These are phyloP conservation scores for Inonotus obliquus DNA, from an alignment of 1,284 basidiomycete species.

Conservation along the genomic window DNA sequence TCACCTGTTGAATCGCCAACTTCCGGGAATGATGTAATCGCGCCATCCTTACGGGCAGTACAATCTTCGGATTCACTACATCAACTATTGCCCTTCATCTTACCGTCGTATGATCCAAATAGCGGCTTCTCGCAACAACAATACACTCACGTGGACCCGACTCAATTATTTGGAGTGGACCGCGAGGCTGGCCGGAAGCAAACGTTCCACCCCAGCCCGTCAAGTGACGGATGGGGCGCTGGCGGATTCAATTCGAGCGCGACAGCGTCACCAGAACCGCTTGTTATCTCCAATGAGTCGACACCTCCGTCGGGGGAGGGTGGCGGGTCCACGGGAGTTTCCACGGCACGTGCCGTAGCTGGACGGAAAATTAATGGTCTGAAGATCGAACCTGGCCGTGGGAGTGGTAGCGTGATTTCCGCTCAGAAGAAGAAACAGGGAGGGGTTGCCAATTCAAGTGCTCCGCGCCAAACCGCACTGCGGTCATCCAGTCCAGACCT, in stretches of 20 bases:
- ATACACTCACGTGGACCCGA: conserved; percentile 85
- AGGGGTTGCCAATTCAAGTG: conserved; percentile 13
- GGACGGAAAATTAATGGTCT: conserved; percentile 52
- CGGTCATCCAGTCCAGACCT: conserved; percentile 54
- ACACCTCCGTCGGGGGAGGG: conserved; percentile 53
- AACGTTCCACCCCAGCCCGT: conserved; percentile 68
- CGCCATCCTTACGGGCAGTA: conserved; percentile 44
- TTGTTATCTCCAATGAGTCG: conserved; percentile 58
- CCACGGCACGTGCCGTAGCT: conserved; percentile 9
- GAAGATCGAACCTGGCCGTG: conserved; percentile 36
- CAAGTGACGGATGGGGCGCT: conserved; percentile 69
- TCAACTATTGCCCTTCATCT: conserved; percentile 43
- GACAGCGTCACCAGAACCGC: conserved; percentile 73
- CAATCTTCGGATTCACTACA: conserved; percentile 54
- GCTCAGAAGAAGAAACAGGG: conserved; percentile 44
- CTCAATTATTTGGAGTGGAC: conserved; percentile 47
- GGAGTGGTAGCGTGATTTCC: conserved; percentile 8
- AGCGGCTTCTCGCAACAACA: conserved; percentile 39
- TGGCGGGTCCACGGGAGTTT: conserved; percentile 2
- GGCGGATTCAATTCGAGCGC: conserved; percentile 60
- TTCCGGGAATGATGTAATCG: conserved; percentile 42
- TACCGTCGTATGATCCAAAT: conserved; percentile 28
- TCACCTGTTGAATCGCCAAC: conserved; percentile 16
- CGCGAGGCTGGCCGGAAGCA: conserved; percentile 41
- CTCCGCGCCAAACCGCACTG: conserved; percentile 19